Conservation (phyloP, 108 stramenopile genomes). For the Skeletonema costatum region DNA sequence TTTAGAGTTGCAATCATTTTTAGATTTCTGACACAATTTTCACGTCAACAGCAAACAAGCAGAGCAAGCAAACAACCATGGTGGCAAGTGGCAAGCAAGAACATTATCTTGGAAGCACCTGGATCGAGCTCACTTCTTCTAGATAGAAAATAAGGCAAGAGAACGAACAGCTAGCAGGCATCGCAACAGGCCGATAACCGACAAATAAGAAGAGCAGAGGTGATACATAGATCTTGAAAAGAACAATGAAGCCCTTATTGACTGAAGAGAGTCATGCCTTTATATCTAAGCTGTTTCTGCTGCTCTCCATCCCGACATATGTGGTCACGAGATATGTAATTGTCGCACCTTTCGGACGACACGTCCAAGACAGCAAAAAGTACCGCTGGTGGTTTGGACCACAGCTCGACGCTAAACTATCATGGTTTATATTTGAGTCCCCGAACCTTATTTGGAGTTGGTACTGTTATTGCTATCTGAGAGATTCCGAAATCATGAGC, state of each 20-base stretch:
- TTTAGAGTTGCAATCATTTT: background rate
- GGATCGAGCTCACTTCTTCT: too few species aligned
- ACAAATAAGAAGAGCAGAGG: too few species aligned
- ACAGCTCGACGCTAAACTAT: slow-evolving; percentile 35
- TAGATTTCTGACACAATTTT: too few species aligned
- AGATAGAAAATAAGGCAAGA: too few species aligned
- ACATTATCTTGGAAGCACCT: too few species aligned
- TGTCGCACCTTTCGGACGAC: slow-evolving; percentile 53
- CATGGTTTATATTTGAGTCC: slow-evolving; percentile 80
- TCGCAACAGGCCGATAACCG: too few species aligned
- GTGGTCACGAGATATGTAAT: slow-evolving; percentile 34
- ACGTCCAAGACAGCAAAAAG: slow-evolving; percentile 17
- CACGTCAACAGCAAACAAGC: too few species aligned
- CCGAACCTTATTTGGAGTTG: slow-evolving; percentile 70
- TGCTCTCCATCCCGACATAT: slow-evolving; percentile 41
- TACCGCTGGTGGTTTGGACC: slow-evolving; percentile 61
- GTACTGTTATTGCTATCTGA: slow-evolving; percentile 25
- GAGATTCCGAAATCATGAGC: slow-evolving; percentile 16
- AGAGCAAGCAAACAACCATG: too few species aligned
- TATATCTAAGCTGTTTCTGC: slow-evolving; percentile 26
- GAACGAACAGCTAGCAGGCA: too few species aligned
- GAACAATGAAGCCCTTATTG: background rate
- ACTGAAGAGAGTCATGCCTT: background rate
- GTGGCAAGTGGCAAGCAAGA: too few species aligned
- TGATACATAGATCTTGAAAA: too few species aligned